A percentile compares a stretch with the other conserved stretches of the same genome.
Conservation (phyloP, 495 filamentous ascomycete species). For the Penicillium manginii region DNA sequence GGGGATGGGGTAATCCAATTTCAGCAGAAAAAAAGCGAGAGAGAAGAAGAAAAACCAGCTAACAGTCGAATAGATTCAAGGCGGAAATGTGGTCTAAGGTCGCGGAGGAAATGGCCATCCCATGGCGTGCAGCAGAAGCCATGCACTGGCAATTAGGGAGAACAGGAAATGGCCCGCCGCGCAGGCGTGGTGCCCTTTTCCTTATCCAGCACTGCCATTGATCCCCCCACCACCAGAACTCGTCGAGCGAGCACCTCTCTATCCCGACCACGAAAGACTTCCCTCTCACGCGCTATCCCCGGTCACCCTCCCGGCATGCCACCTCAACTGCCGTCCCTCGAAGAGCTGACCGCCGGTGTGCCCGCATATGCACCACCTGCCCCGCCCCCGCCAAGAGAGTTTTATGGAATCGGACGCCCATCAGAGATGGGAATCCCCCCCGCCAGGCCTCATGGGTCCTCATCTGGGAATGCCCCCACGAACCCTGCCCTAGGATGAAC, state of each 20-base stretch:
- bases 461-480: conserved; percentile 44
- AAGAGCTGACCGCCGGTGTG: conserved; percentile 51
- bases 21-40: too few species aligned
- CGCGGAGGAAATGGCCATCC: conserved; percentile 91
- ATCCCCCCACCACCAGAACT: conserved; percentile 52
- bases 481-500: conserved; percentile 42
- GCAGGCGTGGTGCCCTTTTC: conserved; percentile 85
- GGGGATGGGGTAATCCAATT: too few species aligned
- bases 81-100: conserved; percentile 96
- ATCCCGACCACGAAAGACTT: conserved; percentile 47
- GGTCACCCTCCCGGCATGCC: conserved; percentile 36
- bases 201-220: conserved; percentile 62
- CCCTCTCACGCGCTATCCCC: conserved; percentile 40
- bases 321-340: conserved; percentile 49
- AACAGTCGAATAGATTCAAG: conserved; percentile 71
- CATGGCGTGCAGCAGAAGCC: conserved; percentile 92
- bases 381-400: conserved; percentile 43
- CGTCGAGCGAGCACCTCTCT: conserved; percentile 51
- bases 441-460: conserved; percentile 36
- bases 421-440: conserved; percentile 36
- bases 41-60: background rate
- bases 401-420: conserved; percentile 42
- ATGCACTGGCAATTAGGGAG: conserved; percentile 99
- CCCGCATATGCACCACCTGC: conserved; percentile 48
- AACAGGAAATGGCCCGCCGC: conserved; percentile 87